Evolutionary conservation across 768 basidiomycete species (phyloP).

Genomic region (Calocybe cyanea): DNA sequence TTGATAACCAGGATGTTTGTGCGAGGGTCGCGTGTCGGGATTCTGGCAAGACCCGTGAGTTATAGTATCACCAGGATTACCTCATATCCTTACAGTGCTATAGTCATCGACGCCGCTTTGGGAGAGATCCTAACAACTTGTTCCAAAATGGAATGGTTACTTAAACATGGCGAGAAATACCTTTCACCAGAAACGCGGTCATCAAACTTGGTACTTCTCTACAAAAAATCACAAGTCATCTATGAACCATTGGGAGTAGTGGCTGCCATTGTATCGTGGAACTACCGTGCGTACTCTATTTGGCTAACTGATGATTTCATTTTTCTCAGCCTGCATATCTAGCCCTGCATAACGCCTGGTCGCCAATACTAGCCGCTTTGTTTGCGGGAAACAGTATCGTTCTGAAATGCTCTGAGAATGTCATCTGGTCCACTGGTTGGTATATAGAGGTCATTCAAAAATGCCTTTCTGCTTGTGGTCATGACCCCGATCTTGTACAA

Average conservation of each 20-base stretch:
- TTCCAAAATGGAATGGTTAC: conserved; percentile 90
- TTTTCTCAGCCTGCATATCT: not conserved
- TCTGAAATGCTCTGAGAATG: conserved; percentile 89
- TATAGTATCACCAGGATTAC: conserved; percentile 10
- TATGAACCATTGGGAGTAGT: conserved; percentile 94
- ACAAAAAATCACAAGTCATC: conserved; percentile 75
- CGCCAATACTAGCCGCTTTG: conserved; percentile 86
- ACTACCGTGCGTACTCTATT: conserved; percentile 62
- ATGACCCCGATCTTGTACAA: conserved; percentile 86
- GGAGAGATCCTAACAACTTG: conserved; percentile 96
- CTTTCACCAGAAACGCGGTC: conserved; percentile 71
- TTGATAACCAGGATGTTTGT: conserved; percentile 84
- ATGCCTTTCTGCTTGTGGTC: conserved; percentile 78
- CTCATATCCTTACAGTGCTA: not conserved
- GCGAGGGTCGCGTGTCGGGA: conserved; percentile 89
- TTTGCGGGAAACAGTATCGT: conserved; percentile 90
- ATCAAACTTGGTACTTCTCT: conserved; percentile 62
- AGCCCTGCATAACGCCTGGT: conserved; percentile 94
- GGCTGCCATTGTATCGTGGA: conserved; percentile 92
- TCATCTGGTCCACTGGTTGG: conserved; percentile 86
- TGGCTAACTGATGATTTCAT: conserved; percentile 1
- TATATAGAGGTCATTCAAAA: conserved; percentile 76
- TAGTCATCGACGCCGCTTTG: conserved; percentile 90
- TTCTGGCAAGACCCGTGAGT: conserved; percentile 89
- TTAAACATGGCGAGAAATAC: conserved; percentile 78